Evolutionary conservation across 352 stramenopile species (phyloP).

Genomic region (Phytopythium delawarense): DNA sequence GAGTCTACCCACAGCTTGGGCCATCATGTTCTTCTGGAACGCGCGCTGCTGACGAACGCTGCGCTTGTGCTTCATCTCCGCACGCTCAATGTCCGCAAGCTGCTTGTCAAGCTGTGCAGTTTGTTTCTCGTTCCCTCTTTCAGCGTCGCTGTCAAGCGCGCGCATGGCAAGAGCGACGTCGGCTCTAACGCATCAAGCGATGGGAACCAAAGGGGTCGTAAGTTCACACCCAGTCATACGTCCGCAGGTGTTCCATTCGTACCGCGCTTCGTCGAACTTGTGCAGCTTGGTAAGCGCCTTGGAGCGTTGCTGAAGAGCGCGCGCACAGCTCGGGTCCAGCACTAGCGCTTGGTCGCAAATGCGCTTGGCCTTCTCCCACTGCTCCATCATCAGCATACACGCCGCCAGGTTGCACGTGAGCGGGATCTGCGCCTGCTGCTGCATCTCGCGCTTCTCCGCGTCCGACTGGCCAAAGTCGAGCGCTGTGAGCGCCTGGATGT

Average conservation of each 20-base stretch:
- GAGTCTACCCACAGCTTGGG: conserved; percentile 53
- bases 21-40: conserved; percentile 82
- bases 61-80: conserved; percentile 38
- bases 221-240: not conserved
- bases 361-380: conserved; percentile 63
- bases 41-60: conserved; percentile 30
- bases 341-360: conserved; percentile 56
- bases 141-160: not conserved
- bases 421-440: conserved; percentile 55
- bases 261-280: conserved; percentile 65
- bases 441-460: conserved; percentile 33
- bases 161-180: conserved; percentile 17
- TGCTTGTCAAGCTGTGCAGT: conserved; percentile 32
- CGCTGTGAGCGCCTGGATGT: conserved; percentile 64
- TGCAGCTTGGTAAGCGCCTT: conserved; percentile 45
- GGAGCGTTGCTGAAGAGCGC: conserved; percentile 56
- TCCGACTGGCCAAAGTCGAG: conserved; percentile 49
- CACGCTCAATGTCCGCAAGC: conserved; percentile 40
- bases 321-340: conserved; percentile 40
- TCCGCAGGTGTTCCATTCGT: not conserved
- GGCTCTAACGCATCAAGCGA: conserved; percentile 20
- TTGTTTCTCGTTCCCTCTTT: too few species aligned
- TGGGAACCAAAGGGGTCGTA: conserved; percentile 1
- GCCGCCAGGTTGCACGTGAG: conserved; percentile 77
- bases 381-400: conserved; percentile 71